Evolutionary conservation across 306 rosid genomes (phyloP).

Genomic region (Astragalus glycyphyllos): DNA sequence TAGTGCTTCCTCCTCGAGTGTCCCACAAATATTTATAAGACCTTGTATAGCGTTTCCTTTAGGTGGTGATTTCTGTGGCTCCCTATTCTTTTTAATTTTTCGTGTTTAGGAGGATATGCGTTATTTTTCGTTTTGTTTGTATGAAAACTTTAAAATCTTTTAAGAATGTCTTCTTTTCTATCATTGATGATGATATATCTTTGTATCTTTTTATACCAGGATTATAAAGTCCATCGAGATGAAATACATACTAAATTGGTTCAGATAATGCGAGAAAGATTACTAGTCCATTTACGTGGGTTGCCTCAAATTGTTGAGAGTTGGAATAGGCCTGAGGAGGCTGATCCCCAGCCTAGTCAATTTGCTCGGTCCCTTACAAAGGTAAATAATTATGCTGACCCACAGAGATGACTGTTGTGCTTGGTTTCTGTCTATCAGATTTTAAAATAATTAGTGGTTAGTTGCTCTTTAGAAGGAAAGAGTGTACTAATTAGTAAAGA

Average conservation of each 20-base stretch:
- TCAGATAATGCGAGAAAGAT: constrained; percentile 99
- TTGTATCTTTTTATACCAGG: constrained; percentile 58
- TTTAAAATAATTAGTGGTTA: neutral
- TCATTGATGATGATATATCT: constrained; percentile 34
- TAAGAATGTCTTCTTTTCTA: constrained; percentile 31
- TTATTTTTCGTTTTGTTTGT: constrained; percentile 36
- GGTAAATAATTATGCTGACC: constrained; percentile 51
- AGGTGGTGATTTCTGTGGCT: neutral
- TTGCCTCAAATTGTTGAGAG: constrained; percentile 95
- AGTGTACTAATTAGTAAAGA: neutral
- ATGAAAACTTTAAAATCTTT: constrained; percentile 13
- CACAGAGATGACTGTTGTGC: constrained; percentile 16
- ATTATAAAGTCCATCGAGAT: constrained; percentile 94
- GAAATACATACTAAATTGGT: constrained; percentile 97
- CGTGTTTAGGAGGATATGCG: neutral
- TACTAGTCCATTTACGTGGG: constrained; percentile 87
- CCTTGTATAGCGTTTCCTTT: neutral
- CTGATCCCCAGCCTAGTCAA: constrained; percentile 92
- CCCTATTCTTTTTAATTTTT: neutral
- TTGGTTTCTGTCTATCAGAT: constrained; percentile 11
- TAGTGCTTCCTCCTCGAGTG: neutral
- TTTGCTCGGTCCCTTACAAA: constrained; percentile 97
- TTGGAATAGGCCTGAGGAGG: constrained; percentile 95
- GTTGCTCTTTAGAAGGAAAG: neutral
- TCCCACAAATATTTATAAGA: constrained; percentile 20